These are phyloP conservation scores for Fusarium burgessii DNA, from an alignment of 2,329 filamentous ascomycete species.

Conservation along the genomic window DNA sequence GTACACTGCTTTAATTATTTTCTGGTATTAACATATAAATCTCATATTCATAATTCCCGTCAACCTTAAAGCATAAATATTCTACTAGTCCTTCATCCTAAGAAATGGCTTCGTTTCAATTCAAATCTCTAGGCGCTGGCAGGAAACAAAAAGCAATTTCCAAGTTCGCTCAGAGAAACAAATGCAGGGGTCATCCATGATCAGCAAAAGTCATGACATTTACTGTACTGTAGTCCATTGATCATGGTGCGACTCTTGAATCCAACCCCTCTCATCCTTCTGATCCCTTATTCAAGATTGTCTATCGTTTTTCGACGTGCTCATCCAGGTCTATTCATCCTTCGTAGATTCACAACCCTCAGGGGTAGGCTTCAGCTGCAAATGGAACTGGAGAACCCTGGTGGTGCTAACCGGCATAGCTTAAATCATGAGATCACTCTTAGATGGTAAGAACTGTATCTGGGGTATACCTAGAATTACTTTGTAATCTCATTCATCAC, in stretches of 20 bases:
- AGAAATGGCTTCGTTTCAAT: not conserved
- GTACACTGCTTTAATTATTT: not conserved
- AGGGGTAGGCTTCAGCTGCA: constrained; percentile 33
- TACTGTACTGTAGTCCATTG: not conserved
- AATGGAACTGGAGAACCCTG: constrained; percentile 2
- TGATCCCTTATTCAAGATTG: not conserved
- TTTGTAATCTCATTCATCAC: too few species aligned
- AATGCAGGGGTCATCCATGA: constrained; percentile 11
- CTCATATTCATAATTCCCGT: not conserved
- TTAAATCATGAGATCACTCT: not conserved
- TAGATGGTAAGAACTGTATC: too few species aligned
- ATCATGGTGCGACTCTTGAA: constrained; percentile 33
- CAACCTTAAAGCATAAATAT: constrained; percentile 7
- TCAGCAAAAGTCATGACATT: not conserved
- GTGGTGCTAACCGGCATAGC: not conserved
- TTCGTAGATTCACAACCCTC: constrained; percentile 4
- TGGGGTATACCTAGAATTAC: too few species aligned
- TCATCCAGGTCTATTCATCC: constrained; percentile 22
- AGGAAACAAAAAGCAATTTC: constrained; percentile 6
- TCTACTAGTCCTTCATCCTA: not conserved
- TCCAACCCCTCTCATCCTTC: not conserved
- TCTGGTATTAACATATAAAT: not conserved
- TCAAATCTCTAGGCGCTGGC: not conserved
- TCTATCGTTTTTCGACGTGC: not conserved
- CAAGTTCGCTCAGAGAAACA: constrained; percentile 5